Evolutionary conservation across 1,284 basidiomycete genomes (phyloP), one percentile per base, ranked within the genome.

Genomic region (Austroboletus rostrupii): DNA sequence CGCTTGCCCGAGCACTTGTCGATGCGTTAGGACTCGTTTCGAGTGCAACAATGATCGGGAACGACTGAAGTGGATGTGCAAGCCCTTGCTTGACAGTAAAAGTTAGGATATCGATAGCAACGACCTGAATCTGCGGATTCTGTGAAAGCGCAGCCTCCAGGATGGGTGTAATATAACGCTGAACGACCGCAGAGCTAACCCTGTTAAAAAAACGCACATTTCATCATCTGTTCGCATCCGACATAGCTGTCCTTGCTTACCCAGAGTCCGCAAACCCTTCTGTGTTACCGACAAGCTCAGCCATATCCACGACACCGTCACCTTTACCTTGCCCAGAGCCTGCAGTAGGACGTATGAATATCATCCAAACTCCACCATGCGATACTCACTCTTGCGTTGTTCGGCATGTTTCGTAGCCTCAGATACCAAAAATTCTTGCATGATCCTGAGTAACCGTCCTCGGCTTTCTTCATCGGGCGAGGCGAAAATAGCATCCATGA

Each of bases 71-170:
- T 1, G 97, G 97, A 69, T 99, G 96, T 13, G 92, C 91, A 36
- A 99, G 76, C 1, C 97, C 97, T 70, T 98, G 95, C 64, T 89
- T 91, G 58, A 99, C 83, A 0, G 94, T 94, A 61, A 96, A 94
- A 31, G 81, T 87, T 43, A 99, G 70, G 36, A 99, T 90, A 58
- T 98, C 94, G 48, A 97, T 81, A 4, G 95, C 95, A 6, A 90
- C 79, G 7, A 80, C 76, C 65, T 98, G 95, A 41, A 92, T 84
- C 39, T 81, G 78, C 0, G 73, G 58, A 56, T 87, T 78, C 48
- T 78, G 76, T 1, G 90, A 90, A 26, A 92, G 69, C 0, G 91
- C 89, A 1, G 92, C 88, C 1, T 87, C 78, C 32, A 97, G 73
- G 48, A 99, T 91, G 26, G 85, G 84, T 28, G 77, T 72, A 38